Evolutionary conservation across 768 basidiomycete species (phyloP).

Genomic region (Leucocoprinus sp.): DNA sequence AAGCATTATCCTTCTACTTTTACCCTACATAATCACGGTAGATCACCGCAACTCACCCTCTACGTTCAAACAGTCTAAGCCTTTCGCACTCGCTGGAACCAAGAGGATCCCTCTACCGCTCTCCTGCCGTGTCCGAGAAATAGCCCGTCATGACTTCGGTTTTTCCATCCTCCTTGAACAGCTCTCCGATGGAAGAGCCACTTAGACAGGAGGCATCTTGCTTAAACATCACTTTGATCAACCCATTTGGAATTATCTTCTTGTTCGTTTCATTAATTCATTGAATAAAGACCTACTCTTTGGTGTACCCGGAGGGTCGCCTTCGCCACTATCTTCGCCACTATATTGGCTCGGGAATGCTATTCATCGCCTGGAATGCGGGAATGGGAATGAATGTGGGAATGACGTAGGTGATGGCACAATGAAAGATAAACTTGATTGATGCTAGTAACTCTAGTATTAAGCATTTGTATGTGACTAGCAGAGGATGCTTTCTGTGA

Average conservation of each 20-base stretch:
- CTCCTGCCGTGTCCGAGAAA: slow-evolving; percentile 7
- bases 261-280: slow-evolving; percentile 4
- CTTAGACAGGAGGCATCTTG: neutral
- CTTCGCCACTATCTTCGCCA: too few relatives aligned
- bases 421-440: too few relatives aligned
- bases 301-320: too few relatives aligned
- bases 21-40: neutral
- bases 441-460: too few relatives aligned
- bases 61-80: neutral
- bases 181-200: slow-evolving; percentile 1
- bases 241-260: slow-evolving; percentile 2
- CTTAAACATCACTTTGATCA: neutral
- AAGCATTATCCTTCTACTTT: slow-evolving; percentile 4
- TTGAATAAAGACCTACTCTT: too few relatives aligned
- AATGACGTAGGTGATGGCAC: too few relatives aligned
- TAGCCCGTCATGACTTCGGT: slow-evolving; percentile 7
- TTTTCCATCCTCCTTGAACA: slow-evolving; percentile 3
- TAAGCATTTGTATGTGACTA: too few relatives aligned
- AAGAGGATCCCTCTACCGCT: slow-evolving; percentile 4
- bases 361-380: too few relatives aligned
- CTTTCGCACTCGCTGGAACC: slow-evolving; percentile 5
- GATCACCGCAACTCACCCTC: neutral
- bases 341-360: too few relatives aligned
- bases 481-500: too few relatives aligned
- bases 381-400: too few relatives aligned